phyloP scores from a whole-genome alignment of 2,329 filamentous ascomycete genomes.

The Colletotrichum abscissum region DNA sequence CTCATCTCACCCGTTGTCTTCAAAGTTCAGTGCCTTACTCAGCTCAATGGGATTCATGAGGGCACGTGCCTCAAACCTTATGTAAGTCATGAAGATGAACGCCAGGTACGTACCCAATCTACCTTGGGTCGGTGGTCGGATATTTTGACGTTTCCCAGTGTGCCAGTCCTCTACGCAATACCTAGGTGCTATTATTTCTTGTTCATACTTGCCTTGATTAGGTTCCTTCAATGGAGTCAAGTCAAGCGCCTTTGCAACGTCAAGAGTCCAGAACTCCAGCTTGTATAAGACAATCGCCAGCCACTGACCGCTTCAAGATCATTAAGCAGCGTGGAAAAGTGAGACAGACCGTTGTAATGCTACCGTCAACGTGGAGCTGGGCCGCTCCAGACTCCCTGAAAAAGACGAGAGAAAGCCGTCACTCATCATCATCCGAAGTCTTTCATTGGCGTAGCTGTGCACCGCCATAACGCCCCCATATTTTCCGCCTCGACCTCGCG shows the following conservation, averaged over 20 bases:
- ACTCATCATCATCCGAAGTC: not conserved
- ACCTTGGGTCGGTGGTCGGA: too few relatives aligned
- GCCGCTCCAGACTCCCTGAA: not conserved
- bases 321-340: not conserved
- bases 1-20: not conserved
- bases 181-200: too few relatives aligned
- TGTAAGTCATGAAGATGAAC: not conserved
- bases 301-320: constrained; percentile 2
- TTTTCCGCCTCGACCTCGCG: not conserved
- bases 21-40: not conserved
- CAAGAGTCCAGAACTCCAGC: not conserved
- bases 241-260: not conserved
- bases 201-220: too few relatives aligned
- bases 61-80: not conserved
- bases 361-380: not conserved
- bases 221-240: not conserved
- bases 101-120: not conserved
- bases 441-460: constrained; percentile 17
- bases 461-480: constrained; percentile 12
- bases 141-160: too few relatives aligned
- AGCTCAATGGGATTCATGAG: not conserved
- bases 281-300: not conserved
- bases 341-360: constrained; percentile 21
- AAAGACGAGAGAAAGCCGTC: not conserved
- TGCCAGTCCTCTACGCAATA: too few relatives aligned